Evolutionary conservation across 805 yeast species (phyloP).

Genomic region (Myxozyma sirexii): DNA sequence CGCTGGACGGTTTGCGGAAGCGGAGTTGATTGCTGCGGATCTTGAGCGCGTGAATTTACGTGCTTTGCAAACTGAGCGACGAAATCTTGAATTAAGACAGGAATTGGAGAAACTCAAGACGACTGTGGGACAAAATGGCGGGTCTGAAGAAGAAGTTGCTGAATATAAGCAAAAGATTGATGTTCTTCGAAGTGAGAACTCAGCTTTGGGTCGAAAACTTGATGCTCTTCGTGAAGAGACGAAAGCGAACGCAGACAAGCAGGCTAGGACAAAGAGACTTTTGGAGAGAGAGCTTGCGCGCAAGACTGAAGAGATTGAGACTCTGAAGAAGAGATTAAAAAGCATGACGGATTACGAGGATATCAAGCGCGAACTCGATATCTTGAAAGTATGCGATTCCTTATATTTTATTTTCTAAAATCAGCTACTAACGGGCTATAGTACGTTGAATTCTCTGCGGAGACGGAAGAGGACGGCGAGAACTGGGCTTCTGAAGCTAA

Average conservation of each 20-base stretch:
- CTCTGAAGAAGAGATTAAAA: slow-evolving; percentile 53
- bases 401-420: slow-evolving; percentile 44
- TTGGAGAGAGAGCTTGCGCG: slow-evolving; percentile 40
- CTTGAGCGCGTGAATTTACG: slow-evolving; percentile 70
- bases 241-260: slow-evolving; percentile 11
- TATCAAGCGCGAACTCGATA: slow-evolving; percentile 70
- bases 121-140: slow-evolving; percentile 34
- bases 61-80: slow-evolving; percentile 67
- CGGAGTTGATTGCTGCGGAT: slow-evolving; percentile 73
- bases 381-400: slow-evolving; percentile 70
- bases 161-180: slow-evolving; percentile 49
- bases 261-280: not conserved
- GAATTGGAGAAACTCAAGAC: slow-evolving; percentile 56
- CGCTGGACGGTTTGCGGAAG: slow-evolving; percentile 45
- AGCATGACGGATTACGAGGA: slow-evolving; percentile 75
- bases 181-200: slow-evolving; percentile 51
- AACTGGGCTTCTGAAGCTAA: slow-evolving; percentile 33
- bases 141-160: slow-evolving; percentile 37
- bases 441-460: slow-evolving; percentile 38
- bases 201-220: slow-evolving; percentile 26
- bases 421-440: slow-evolving; percentile 27
- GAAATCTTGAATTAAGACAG: slow-evolving; percentile 73
- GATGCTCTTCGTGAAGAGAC: slow-evolving; percentile 27
- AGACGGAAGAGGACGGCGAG: slow-evolving; percentile 41
- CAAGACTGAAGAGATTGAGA: slow-evolving; percentile 53